Base-by-base conservation (phyloP, 371 early-diverging fungal species). In the Mortierella sp. region DNA sequence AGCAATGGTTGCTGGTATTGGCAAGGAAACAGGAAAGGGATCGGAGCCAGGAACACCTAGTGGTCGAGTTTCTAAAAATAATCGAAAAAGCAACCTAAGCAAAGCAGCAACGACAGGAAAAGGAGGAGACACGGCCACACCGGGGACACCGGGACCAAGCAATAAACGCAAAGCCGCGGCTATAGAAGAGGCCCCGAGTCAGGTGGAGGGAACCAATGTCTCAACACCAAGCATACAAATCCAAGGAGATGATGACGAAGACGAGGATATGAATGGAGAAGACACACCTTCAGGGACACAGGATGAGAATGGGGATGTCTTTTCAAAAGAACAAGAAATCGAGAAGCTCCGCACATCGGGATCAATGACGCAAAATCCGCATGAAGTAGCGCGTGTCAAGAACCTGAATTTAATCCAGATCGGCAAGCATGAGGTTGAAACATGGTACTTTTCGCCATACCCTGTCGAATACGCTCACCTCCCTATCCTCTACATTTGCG, bases 381-480 rank as follows among this genome's bases (percentile, higher is more conserved):
- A 92, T 64, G 98, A 99, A 83, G 90, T 99, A 48, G 92, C 96
- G 2, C 90, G 98, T 4, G 94, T 98, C 58, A 97, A 97, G 84
- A 98, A 98, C 80, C 87, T 99, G 77, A 93, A 95, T 76, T 73
- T 88, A 72, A 96, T 99, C 64, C 92, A 95, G 77, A 96, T 99
- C 87, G 98, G 99, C 38, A 91, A 94, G 77, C 92, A 95, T 84
- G 91, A 94, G 83, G 92, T 99, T 16, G 97, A 99, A 76, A 90
- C 99, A 0, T 99, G 99, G 99, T 99, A 99, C 84, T 97, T 98
- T 87, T 96, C 97, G 33, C 98, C 99, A 0, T 98, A 97, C 74
- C 98, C 98, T 3, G 86, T 88, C 50, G 95, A 95, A 70, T 92
- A 92, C 68, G 89, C 94, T 7, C 87, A 93, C 59, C 87, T 89